Conservation (phyloP, 2,329 filamentous ascomycete genomes). For the Cordyceps cateniannulata region DNA sequence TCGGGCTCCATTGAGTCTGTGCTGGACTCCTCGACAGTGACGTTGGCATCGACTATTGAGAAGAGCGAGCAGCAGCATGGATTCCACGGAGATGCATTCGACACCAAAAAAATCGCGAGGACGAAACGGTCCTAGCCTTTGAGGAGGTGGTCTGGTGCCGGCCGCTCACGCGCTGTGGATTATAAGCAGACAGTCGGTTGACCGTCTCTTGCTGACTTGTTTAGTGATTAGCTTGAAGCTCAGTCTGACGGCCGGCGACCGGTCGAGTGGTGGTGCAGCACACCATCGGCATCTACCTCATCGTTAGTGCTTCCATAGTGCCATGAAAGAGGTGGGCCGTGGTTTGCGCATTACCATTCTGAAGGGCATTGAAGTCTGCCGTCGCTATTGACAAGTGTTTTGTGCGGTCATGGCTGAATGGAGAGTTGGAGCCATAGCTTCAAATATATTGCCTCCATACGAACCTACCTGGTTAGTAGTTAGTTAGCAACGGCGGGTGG, state of each 20-base stretch:
- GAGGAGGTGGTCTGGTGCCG: background rate
- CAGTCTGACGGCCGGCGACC: background rate
- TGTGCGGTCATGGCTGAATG: background rate
- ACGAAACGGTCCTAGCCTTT: background rate
- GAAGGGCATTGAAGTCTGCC: background rate
- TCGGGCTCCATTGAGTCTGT: background rate
- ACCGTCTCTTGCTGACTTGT: too few relatives aligned
- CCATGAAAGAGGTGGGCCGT: background rate
- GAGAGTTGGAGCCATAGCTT: background rate
- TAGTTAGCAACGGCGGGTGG: background rate
- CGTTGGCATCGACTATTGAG: background rate
- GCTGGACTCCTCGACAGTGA: background rate
- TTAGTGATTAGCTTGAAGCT: background rate
- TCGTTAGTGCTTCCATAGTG: background rate
- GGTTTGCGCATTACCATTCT: background rate
- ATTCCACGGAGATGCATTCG: background rate
- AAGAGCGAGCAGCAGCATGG: background rate
- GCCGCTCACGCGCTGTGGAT: too few relatives aligned
- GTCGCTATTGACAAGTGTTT: background rate
- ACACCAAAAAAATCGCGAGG: background rate
- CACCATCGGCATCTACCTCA: background rate
- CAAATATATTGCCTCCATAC: background rate
- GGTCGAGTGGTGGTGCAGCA: background rate
- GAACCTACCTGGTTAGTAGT: too few relatives aligned
- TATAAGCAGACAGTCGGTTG: background rate